Conservation (phyloP, 495 filamentous ascomycete species). For the Friedmanniomyces endolithicus region DNA sequence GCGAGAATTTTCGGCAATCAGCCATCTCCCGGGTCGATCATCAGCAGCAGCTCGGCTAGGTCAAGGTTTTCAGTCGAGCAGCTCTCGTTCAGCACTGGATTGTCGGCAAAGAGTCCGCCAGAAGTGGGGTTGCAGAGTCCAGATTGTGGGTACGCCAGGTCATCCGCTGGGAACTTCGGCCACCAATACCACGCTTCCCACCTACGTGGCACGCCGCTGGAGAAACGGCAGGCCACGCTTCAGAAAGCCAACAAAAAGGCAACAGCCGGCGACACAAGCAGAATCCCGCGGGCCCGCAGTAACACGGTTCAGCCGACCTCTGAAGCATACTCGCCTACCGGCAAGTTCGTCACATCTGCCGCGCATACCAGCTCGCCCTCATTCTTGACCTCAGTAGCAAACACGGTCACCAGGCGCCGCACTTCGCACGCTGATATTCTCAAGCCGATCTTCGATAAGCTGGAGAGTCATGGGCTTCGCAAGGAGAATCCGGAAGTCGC, state of each 20-base stretch:
- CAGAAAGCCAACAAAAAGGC: not conserved
- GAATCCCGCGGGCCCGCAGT: not conserved
- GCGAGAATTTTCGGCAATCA: not conserved
- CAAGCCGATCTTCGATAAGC: constrained; percentile 11
- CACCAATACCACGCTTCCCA: no score
- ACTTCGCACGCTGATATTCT: constrained; percentile 13
- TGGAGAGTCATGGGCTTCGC: constrained; percentile 2
- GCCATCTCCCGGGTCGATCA: not conserved
- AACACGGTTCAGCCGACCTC: not conserved
- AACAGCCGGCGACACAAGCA: not conserved
- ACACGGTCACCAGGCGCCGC: constrained; percentile 4
- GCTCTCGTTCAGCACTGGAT: not conserved
- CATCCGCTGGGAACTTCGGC: not conserved
- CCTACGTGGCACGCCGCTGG: not conserved
- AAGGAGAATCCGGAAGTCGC: not conserved
- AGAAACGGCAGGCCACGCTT: not conserved
- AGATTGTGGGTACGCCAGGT: not conserved
- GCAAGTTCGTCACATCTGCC: not conserved
- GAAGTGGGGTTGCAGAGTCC: not conserved
- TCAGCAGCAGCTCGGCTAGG: not conserved
- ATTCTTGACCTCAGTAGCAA: not conserved
- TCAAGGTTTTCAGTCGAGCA: not conserved
- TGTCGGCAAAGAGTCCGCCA: not conserved
- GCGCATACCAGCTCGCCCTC: not conserved
- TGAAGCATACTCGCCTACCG: not conserved